Evolutionary conservation across 1,284 basidiomycete species (phyloP), one percentile per base, ranked within the genome.

Genomic region (Xerocomus nothofagi): DNA sequence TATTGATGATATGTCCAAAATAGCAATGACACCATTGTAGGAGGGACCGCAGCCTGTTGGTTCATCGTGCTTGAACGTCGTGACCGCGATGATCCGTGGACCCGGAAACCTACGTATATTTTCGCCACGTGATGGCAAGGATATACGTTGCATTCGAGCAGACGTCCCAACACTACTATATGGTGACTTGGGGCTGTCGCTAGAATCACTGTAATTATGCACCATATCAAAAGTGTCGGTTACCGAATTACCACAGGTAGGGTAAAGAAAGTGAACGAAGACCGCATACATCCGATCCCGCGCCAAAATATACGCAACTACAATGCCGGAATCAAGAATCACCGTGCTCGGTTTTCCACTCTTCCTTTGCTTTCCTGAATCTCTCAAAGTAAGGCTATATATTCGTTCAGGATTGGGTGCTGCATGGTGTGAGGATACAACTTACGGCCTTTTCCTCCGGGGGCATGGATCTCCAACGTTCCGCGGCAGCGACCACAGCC

Each of bases 251-350:
- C 39, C 26, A 39, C 31, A 33, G 6, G 17, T 1, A 24, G 17
- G 20, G 31, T 15, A 17, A 41, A 44, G 14, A 11, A 48, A 33
- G 42, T 29, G 37, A 50, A 51, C n/a, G 26, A 44, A n/a, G 26
- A 44, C 36, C 32, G 41, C 39, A 46, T 37, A 50, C 33, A 50
- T 33, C 18, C 39, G 26, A 18, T n/a, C 17, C 39, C 37, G 39
- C 38, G 6, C 27, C 23, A 21, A 31, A 36, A 17, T 57, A 53
- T 75, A 74, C 21, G 66, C 56, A 17, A 78, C 69, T 46, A 70
- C 71, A 12, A 78, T 56, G 11, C 59, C 61, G 36, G 79, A 67
- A 41, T 60, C 26, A 62, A n/a, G 54, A 32, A 20, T 46, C 18
- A 17, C 14, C 5, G 0, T 36, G 27, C 41, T 53, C 32, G 6